A percentile compares a stretch with the other conserved stretches of the same genome.
Evolutionary conservation across 352 stramenopile species (phyloP).

Genomic region (Globisporangium rhizosaccharum): DNA sequence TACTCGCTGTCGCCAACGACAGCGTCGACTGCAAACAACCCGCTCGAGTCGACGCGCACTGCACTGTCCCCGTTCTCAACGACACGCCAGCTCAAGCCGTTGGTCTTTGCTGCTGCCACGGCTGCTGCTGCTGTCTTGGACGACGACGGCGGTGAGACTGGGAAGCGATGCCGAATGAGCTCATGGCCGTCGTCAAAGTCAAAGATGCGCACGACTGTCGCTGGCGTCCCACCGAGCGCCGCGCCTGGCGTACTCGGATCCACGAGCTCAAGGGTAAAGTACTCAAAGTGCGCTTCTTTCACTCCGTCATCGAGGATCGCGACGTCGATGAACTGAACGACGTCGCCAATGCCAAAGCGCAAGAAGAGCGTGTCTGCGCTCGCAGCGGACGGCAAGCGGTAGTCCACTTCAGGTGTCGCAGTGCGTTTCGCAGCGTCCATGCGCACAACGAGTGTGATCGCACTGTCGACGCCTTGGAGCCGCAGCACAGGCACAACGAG

Average conservation of each 20-base stretch:
- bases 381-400: constrained; percentile 23
- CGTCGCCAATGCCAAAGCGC: constrained; percentile 47
- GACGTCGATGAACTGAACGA: constrained; percentile 38
- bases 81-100: constrained; percentile 39
- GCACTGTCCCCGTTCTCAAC: constrained; percentile 38
- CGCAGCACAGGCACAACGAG: constrained; percentile 44
- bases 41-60: constrained; percentile 46
- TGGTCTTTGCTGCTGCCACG: constrained; percentile 3
- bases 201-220: constrained; percentile 47
- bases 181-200: constrained; percentile 41
- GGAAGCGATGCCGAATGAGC: constrained; percentile 30
- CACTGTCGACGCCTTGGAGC: constrained; percentile 35
- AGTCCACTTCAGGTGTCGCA: constrained; percentile 36
- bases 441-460: constrained; percentile 39
- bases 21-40: constrained; percentile 52
- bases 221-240: constrained; percentile 25
- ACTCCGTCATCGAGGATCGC: constrained; percentile 36
- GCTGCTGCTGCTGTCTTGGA: neutral
- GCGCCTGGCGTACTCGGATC: constrained; percentile 20
- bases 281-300: constrained; percentile 50
- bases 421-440: constrained; percentile 26
- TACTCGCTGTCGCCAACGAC: constrained; percentile 59
- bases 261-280: constrained; percentile 32
- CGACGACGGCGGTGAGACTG: neutral
- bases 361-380: constrained; percentile 25